Conservation (phyloP, 164 flowering plant genomes). For the Saururus chinensis region DNA sequence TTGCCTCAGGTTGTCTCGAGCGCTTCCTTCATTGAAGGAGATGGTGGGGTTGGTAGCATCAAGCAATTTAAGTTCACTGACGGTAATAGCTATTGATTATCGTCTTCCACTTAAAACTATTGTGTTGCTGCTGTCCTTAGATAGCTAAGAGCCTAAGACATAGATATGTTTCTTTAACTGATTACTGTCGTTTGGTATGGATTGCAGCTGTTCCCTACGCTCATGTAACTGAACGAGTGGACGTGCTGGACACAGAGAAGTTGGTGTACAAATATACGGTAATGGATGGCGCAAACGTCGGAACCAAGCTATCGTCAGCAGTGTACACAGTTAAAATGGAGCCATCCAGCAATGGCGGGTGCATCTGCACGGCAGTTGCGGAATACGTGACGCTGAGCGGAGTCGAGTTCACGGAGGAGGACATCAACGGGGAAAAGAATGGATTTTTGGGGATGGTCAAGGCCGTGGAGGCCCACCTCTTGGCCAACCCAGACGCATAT, state of each 20-base stretch:
- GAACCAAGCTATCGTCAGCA: conserved; percentile 1
- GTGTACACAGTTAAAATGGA: conserved; percentile 2
- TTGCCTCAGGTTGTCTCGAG: conserved; percentile 9
- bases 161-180: not conserved
- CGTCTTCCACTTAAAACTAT: not conserved
- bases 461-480: conserved; percentile 3
- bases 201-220: conserved; percentile 2
- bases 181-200: too few relatives aligned
- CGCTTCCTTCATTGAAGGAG: not conserved
- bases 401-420: conserved; percentile 1
- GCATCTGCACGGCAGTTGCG: not conserved
- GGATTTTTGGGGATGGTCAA: conserved; percentile 4
- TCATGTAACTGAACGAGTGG: conserved; percentile 1
- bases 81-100: not conserved
- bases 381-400: not conserved
- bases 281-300: conserved; percentile 1
- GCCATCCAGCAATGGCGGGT: conserved; percentile 1
- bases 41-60: conserved; percentile 7
- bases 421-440: not conserved
- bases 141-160: not conserved
- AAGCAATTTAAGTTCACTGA: conserved; percentile 5
- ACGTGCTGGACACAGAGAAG: not conserved
- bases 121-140: not conserved
- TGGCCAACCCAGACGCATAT: conserved; percentile 3
- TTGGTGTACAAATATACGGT: not conserved